Base-by-base conservation (phyloP, 2,329 filamentous ascomycete species). In the Gremmenia infestans region DNA sequence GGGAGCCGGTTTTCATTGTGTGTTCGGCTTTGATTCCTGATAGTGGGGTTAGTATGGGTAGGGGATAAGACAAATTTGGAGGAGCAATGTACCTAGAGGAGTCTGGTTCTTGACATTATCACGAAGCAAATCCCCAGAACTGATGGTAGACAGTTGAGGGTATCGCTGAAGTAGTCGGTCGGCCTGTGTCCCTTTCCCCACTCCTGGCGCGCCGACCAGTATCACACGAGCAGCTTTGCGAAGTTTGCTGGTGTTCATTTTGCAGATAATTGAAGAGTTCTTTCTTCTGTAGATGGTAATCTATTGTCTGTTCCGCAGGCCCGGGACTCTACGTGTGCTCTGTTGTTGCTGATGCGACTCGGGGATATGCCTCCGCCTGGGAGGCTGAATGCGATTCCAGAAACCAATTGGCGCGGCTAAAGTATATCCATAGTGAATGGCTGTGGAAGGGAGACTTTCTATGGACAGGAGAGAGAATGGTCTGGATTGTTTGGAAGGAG, bases 131-230 rank as follows among this genome's bases (percentile, higher is more conserved):
- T 99, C 93, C 59, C 94, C 94, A 4, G 94, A 96, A 73, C 91
- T 96, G 72, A 99, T 93, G 17, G 91, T 87, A 52, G 90, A 88
- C 48, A 99, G 79, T 69, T 97, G 89, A 3, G 92, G 90, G 70
- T 94, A 99, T 63, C 89, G 85, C 65, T 86, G 78, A 64, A 97
- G 85, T 60, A 99, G 79, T 59, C 94, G 85, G 72, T 96, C 89
- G 51, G 90, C 91, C 76, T 99, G 94, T 3, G 94, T 99, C 60
- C 93, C 94, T 73, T 99, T 99, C 60, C 94, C 94, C 55, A 96
- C 94, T 35, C 68, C 68, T n/a, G 94, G 94, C 52, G 93, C 92
- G 66, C 94, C 94, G 66, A 99, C 84, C 64, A 99, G 84, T 70
- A 99, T 97, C 61, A 97, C 87, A 60, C 94, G 88, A 53, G 94